Base-by-base conservation (phyloP, 306 rosid species). In the Castanopsis chinensis region DNA sequence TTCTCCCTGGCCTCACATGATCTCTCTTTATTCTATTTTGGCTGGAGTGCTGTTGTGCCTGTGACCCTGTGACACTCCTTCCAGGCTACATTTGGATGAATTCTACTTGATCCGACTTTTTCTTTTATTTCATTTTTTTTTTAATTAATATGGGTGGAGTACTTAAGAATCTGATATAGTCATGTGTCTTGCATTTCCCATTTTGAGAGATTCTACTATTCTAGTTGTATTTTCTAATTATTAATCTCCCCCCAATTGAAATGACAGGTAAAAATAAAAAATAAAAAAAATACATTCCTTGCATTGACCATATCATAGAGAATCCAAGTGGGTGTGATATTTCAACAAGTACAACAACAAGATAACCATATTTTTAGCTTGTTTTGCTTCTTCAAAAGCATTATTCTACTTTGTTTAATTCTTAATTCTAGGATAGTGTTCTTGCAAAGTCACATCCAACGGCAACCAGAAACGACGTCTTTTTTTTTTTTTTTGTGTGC, bases 141-240 rank as follows among this genome's bases (percentile, higher is more conserved):
- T n/a, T n/a, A n/a, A n/a, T n/a, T 12, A 3, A 13, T 49, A 13
- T 11, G 53, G 53, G 53, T n/a, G 70, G 45, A 8, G 45, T 41
- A 41, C 45, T 41, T 64, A 64, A 30, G 23, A 28, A 57, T 35
- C 73, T 55, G 18, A 58, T 78, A 80, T 25, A 52, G 51, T 75
- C 69, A 19, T 11, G 32, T 32, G 23, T 73, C 30, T 21, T 57
- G 30, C 23, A 53, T 18, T 68, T 59, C 32, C 19, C 75, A 71
- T 74, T 67, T 58, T 74, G 80, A 80, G 77, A 65, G 73, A 73
- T 79, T 78, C 15, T 64, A 17, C 10, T 78, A 71, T 79, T 78
- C 20, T 64, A 17, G 11, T 78, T 76, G 74, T 81, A 23, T 6
- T 59, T 80, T 20, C 14, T 51, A 37, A 21, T 17, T 61, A 51